A percentile compares a stretch with the other conserved stretches of the same genome.
phyloP scores from a whole-genome alignment of 305 asterid genomes.

The Fraxinus xanthoxyloides region DNA sequence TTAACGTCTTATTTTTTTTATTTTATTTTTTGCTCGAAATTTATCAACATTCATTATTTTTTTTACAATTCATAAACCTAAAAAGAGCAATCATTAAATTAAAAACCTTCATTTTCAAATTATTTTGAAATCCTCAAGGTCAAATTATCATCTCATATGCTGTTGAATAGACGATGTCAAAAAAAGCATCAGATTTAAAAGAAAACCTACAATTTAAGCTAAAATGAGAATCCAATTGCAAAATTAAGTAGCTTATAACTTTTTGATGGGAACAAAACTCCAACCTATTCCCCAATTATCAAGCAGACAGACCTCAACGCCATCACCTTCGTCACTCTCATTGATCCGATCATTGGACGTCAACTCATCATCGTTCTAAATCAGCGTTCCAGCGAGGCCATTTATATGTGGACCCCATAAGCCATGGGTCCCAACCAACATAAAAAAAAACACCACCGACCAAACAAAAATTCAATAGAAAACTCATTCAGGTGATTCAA shows the following conservation, averaged over 20 bases:
- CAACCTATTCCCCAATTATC: constrained; percentile 94
- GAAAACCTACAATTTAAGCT: background rate
- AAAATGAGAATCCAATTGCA: background rate
- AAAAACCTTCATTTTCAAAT: background rate
- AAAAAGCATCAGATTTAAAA: constrained; percentile 2
- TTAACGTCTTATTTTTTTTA: background rate
- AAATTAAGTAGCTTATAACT: constrained; percentile 11
- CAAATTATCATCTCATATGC: background rate
- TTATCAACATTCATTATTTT: background rate
- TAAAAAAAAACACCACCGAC: background rate
- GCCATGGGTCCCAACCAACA: constrained; percentile 58
- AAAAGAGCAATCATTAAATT: too few relatives aligned
- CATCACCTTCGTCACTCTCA: constrained; percentile 34
- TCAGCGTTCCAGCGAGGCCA: constrained; percentile 61
- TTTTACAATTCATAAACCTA: background rate
- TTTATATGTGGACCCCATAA: constrained; percentile 84
- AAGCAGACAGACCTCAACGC: constrained; percentile 76
- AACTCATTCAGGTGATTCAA: too few relatives aligned
- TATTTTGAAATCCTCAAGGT: background rate
- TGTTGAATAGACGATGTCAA: too few relatives aligned
- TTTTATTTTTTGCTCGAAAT: background rate
- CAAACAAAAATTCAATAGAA: too few relatives aligned
- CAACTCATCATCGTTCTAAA: constrained; percentile 58
- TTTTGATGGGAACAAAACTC: constrained; percentile 83
- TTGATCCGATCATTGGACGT: constrained; percentile 40